phyloP scores from a whole-genome alignment of 768 basidiomycete species.

The Boletus reticulatus region DNA sequence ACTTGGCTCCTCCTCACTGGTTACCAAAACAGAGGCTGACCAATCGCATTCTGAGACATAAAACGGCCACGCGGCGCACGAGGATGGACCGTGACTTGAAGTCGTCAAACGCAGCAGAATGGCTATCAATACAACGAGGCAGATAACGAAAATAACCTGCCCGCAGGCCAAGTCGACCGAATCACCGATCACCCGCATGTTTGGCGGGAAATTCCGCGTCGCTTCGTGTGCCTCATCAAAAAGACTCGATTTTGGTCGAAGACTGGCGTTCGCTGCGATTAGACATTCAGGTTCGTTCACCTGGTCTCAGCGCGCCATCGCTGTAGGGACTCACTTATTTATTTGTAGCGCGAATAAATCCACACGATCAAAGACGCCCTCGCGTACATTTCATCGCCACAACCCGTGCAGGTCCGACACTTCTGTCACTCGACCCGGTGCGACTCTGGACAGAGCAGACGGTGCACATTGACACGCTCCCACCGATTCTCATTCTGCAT shows the following conservation, averaged over 20 bases:
- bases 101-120: slow-evolving; percentile 87
- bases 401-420: slow-evolving; percentile 76
- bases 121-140: slow-evolving; percentile 45
- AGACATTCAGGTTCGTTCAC: slow-evolving; percentile 72
- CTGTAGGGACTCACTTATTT: neutral
- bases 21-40: slow-evolving; percentile 35
- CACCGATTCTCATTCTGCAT: slow-evolving; percentile 82
- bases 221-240: slow-evolving; percentile 74
- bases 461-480: slow-evolving; percentile 77
- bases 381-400: slow-evolving; percentile 70
- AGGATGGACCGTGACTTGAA: slow-evolving; percentile 85
- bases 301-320: too few species aligned
- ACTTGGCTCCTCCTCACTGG: slow-evolving; percentile 64
- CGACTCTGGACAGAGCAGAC: slow-evolving; percentile 68
- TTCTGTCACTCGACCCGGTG: slow-evolving; percentile 51
- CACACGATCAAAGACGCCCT: slow-evolving; percentile 83
- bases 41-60: slow-evolving; percentile 8
- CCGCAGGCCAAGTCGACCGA: slow-evolving; percentile 72
- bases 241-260: slow-evolving; percentile 86
- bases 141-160: slow-evolving; percentile 1
- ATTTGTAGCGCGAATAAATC: slow-evolving; percentile 62
- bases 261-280: slow-evolving; percentile 88
- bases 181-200: slow-evolving; percentile 87
- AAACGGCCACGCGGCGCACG: slow-evolving; percentile 27
- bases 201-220: slow-evolving; percentile 92